Evolutionary conservation across 2,329 filamentous ascomycete genomes (phyloP).

Genomic region (Fusarium multiceps): DNA sequence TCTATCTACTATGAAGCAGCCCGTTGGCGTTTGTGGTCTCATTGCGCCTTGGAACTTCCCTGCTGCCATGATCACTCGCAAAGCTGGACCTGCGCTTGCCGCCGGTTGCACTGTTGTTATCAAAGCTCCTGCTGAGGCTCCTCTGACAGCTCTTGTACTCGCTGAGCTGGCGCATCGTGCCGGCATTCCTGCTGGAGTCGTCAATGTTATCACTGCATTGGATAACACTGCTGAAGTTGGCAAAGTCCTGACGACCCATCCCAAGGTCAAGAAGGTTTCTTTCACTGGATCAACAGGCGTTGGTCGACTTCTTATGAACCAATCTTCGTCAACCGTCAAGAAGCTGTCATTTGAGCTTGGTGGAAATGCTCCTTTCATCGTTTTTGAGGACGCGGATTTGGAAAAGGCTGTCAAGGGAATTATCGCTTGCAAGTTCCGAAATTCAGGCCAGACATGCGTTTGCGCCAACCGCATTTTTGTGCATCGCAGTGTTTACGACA

Average conservation of each 20-base stretch:
- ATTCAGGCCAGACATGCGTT: slow-evolving; percentile 78
- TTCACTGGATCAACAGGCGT: slow-evolving; percentile 72
- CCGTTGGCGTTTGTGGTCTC: slow-evolving; percentile 51
- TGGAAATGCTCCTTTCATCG: slow-evolving; percentile 80
- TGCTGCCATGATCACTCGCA: slow-evolving; percentile 62
- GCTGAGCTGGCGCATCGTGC: slow-evolving; percentile 86
- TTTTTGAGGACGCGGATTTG: slow-evolving; percentile 80
- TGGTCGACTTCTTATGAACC: slow-evolving; percentile 71
- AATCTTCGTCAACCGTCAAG: slow-evolving; percentile 75
- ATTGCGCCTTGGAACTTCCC: slow-evolving; percentile 68
- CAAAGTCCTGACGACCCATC: slow-evolving; percentile 57
- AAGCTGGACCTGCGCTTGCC: slow-evolving; percentile 67
- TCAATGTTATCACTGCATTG: slow-evolving; percentile 84
- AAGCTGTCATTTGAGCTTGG: slow-evolving; percentile 80
- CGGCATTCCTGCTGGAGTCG: slow-evolving; percentile 85
- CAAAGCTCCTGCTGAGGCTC: slow-evolving; percentile 90
- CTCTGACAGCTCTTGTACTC: slow-evolving; percentile 85
- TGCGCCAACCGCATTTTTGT: slow-evolving; percentile 71
- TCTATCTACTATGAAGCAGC: slow-evolving; percentile 49
- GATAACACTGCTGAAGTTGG: slow-evolving; percentile 84
- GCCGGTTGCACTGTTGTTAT: slow-evolving; percentile 82
- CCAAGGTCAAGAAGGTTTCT: slow-evolving; percentile 72
- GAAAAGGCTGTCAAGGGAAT: slow-evolving; percentile 74
- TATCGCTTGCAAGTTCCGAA: slow-evolving; percentile 76
- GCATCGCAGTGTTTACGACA: slow-evolving; percentile 69